These are phyloP conservation scores for Hypoxylon sp. DNA, from an alignment of 2,329 filamentous ascomycete genomes.

Conservation along the genomic window DNA sequence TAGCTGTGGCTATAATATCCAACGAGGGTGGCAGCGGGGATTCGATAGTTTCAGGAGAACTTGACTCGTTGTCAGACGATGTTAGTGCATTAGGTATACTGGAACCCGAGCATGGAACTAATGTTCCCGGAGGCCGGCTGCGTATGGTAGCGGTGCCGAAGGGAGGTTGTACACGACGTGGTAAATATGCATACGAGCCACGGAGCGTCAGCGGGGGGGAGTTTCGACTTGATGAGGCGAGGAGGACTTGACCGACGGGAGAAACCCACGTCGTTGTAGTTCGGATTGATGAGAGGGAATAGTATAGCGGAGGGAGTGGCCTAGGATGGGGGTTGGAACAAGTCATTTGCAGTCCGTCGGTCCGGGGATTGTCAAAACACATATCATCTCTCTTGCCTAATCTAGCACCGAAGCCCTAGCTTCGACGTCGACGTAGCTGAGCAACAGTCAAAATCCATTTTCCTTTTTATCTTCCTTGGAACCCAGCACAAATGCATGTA, in stretches of 20 bases:
- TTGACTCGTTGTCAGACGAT: constrained; percentile 15
- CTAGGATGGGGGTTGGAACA: constrained; percentile 19
- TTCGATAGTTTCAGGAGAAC: constrained; percentile 10
- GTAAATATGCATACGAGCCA: constrained; percentile 2
- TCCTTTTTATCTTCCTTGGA: constrained; percentile 43
- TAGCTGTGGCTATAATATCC: constrained; percentile 39
- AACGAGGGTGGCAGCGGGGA: constrained; percentile 24
- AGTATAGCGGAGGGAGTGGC: constrained; percentile 9
- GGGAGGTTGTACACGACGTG: constrained; percentile 6
- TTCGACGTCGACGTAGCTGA: constrained; percentile 30
- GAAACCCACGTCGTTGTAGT: constrained; percentile 1
- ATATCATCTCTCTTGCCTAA: constrained; percentile 39
- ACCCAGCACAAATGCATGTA: constrained; percentile 43
- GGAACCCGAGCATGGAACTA: constrained; percentile 1
- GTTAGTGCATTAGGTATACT: constrained; percentile 15
- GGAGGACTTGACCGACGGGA: constrained; percentile 6
- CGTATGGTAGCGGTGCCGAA: constrained; percentile 4
- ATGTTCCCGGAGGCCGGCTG: constrained; percentile 1
- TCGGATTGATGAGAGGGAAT: constrained; percentile 14
- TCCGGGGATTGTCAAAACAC: constrained; percentile 21
- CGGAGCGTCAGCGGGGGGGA: not conserved
- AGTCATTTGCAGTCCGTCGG: constrained; percentile 8
- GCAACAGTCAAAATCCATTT: constrained; percentile 27
- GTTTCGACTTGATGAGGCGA: constrained; percentile 3
- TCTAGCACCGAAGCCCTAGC: constrained; percentile 19